Conservation (phyloP, 2,329 filamentous ascomycete genomes). For the Albifimbria verrucaria region DNA sequence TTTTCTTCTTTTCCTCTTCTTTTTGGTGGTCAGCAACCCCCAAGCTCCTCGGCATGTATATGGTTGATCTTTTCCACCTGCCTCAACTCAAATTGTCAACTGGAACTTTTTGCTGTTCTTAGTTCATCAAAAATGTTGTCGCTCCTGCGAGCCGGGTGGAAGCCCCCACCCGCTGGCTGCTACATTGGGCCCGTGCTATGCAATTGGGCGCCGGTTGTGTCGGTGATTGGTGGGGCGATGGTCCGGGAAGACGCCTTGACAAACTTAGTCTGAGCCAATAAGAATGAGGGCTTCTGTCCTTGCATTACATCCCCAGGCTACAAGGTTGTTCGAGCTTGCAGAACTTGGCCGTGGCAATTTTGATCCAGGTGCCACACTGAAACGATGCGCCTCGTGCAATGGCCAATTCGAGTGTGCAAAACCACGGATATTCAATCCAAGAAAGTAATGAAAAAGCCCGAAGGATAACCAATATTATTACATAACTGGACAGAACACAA, state of each 20-base stretch:
- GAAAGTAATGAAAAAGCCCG: too few relatives aligned
- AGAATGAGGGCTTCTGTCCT: too few relatives aligned
- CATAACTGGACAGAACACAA: too few relatives aligned
- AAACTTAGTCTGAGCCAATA: constrained; percentile 82
- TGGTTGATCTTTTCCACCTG: constrained; percentile 95
- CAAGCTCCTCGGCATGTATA: constrained; percentile 79
- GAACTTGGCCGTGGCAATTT: constrained; percentile 81
- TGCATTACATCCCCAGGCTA: constrained; percentile 80
- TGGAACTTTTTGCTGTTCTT: constrained; percentile 86
- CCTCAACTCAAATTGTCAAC: constrained; percentile 91
- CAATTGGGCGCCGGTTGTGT: constrained; percentile 18
- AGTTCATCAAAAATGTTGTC: constrained; percentile 91
- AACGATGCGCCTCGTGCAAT: too few relatives aligned
- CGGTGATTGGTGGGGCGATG: constrained; percentile 32
- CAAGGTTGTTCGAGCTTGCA: constrained; percentile 81
- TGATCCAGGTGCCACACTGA: too few relatives aligned
- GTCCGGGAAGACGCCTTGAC: constrained; percentile 59
- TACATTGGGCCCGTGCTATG: constrained; percentile 28
- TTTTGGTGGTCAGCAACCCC: constrained; percentile 78
- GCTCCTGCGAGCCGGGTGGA: constrained; percentile 63
- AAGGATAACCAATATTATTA: too few relatives aligned
- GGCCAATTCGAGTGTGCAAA: too few relatives aligned
- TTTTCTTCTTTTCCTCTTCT: constrained; percentile 91
- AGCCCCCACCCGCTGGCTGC: constrained; percentile 45
- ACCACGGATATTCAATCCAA: too few relatives aligned